These are phyloP conservation scores for Oenanthe sinensis DNA, from an alignment of 129 eudicot genomes.

Conservation along the genomic window DNA sequence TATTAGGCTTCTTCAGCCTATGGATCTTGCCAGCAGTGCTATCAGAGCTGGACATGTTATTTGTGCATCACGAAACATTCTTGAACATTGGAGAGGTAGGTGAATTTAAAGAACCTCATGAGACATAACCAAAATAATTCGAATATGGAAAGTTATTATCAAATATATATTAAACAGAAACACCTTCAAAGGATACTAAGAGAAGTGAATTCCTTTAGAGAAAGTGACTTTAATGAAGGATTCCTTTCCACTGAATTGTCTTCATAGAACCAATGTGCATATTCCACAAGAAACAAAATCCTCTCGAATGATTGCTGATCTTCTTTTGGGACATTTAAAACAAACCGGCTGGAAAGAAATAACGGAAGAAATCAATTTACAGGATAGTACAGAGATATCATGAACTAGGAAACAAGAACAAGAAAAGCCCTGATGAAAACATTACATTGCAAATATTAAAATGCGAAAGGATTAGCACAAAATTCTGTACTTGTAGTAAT, in stretches of 20 bases:
- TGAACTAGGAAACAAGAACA: constrained; percentile 6
- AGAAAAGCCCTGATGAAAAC: not conserved
- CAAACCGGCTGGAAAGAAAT: constrained; percentile 69
- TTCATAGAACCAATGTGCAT: constrained; percentile 98
- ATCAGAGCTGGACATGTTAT: not conserved
- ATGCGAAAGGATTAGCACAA: not conserved
- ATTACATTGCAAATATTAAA: not conserved
- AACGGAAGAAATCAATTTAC: not conserved
- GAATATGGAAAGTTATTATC: not conserved
- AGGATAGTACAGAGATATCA: not conserved
- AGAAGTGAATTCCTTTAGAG: constrained; percentile 91
- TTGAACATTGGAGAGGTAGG: not conserved
- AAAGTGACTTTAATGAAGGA: constrained; percentile 88
- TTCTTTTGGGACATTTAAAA: constrained; percentile 92
- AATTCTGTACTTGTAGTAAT: not conserved
- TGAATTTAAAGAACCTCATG: not conserved
- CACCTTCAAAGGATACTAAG: constrained; percentile 66
- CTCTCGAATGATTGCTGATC: constrained; percentile 98
- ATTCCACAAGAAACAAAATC: constrained; percentile 95
- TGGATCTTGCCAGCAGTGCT: not conserved
- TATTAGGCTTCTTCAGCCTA: not conserved
- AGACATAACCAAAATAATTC: not conserved
- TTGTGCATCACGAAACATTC: not conserved
- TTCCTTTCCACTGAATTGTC: constrained; percentile 90
- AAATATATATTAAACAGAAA: not conserved